Conservation (phyloP, 208 protist species). For the Leishmania braziliensis region DNA sequence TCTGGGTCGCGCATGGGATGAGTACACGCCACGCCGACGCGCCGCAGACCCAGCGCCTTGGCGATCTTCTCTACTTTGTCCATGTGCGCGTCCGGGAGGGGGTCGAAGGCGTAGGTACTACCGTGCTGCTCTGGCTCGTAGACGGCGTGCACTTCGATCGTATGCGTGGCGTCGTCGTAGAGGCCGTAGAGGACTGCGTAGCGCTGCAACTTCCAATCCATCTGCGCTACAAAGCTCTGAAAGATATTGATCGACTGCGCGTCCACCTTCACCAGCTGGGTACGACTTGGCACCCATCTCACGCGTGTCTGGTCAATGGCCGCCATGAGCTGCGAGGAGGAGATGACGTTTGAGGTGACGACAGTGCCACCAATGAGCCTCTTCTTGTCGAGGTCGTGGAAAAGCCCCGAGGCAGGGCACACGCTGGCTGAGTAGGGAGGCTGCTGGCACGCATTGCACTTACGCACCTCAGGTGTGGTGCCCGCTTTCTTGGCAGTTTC, state of each 20-base stretch:
- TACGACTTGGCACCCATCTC: slow-evolving; percentile 77
- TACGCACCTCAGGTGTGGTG: slow-evolving; percentile 46
- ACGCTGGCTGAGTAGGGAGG: slow-evolving; percentile 54
- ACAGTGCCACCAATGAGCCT: slow-evolving; percentile 68
- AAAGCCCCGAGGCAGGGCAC: slow-evolving; percentile 74
- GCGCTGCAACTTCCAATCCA: slow-evolving; percentile 80
- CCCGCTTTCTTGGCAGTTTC: slow-evolving; percentile 22
- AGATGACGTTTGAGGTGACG: slow-evolving; percentile 57
- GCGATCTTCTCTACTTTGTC: slow-evolving; percentile 62
- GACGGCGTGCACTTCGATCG: slow-evolving; percentile 79
- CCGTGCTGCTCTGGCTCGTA: slow-evolving; percentile 90
- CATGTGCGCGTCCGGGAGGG: slow-evolving; percentile 43
- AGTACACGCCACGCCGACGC: slow-evolving; percentile 83
- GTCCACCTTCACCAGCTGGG: slow-evolving; percentile 74
- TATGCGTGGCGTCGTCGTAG: slow-evolving; percentile 41
- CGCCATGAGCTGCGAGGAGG: slow-evolving; percentile 62
- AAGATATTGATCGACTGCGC: slow-evolving; percentile 80
- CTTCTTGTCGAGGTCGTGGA: slow-evolving; percentile 67
- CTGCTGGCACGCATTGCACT: slow-evolving; percentile 62
- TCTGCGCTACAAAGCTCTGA: slow-evolving; percentile 76
- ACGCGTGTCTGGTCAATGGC: slow-evolving; percentile 79
- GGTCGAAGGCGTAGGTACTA: slow-evolving; percentile 55
- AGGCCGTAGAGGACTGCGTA: slow-evolving; percentile 88
- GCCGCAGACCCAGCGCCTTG: slow-evolving; percentile 62
- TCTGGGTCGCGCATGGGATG: slow-evolving; percentile 64